Base-by-base conservation (phyloP, 805 yeast species). In the Teunomyces cretensis region DNA sequence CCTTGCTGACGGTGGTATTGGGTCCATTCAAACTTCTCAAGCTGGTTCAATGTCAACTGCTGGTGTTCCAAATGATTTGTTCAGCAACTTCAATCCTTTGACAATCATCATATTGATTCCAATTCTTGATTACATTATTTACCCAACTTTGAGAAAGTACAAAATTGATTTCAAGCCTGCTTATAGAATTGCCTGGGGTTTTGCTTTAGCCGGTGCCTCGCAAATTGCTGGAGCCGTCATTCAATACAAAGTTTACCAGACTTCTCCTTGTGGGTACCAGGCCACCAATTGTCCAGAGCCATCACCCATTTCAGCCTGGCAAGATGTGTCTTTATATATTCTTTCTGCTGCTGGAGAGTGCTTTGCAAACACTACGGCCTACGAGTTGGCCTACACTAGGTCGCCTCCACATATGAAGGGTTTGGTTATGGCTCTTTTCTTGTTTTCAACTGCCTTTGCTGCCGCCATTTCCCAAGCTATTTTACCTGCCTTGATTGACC, bases 1-100 rank as follows among this genome's bases (percentile, higher is more conserved):
- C 49, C 54, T 64, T 62, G 72, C 74, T 48, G 80, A 77, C 56
- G 64, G 72, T 46, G 81, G 81, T 50, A 65, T 76, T 53, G 79
- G 79, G 26, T 62, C 74, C 33, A 58, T 64, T 49, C 78, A 73
- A 55, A 76, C 71, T 46, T 74, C 80, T 2, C 81, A 77, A 58
- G 80, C 81, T 39, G 80, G 79, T 49, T 69, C 79, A 26, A 76
- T 78, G 82, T 59, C 70, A 9, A 64, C 76, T 26, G 62, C 74
- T 26, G 79, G 80, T 39, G 79, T 79, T 52, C 82, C 82, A 47
- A 78, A 78, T 54, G 83, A 79, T 66, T 69, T 78, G 53, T 75
- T 77, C 64, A 71, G 65, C 50, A 78, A 76, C 55, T 76, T 79
- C 64, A 78, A 79, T 53, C 81, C 80, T 37, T 66, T 78, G 47